Evolutionary conservation across 2,329 filamentous ascomycete genomes (phyloP), one percentile per base, ranked within the genome.

Genomic region (Fusarium sp.): DNA sequence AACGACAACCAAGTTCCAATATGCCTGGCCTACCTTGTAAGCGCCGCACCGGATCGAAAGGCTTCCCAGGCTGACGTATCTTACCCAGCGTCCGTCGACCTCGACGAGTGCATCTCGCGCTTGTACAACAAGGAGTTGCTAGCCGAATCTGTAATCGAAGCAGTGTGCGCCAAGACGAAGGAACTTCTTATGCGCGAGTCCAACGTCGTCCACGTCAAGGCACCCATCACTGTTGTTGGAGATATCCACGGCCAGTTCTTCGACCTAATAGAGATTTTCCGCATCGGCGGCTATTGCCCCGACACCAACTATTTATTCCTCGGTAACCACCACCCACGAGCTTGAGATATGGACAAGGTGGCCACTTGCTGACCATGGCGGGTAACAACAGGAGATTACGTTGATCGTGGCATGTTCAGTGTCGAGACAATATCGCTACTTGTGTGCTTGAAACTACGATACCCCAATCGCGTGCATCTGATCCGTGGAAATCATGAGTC

Each of bases 201-300:
- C 87, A 99, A 99, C 81, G 96, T 99, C 66, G 96, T 99, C 63
- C 96, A 99, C 79, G 96, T 99, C 66, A 89, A 90, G 73, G 94
- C 96, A 31, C 96, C 96, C 3, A 93, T 99, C 60, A 99, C 96
- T 17, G 96, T 99, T 11, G 96, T 99, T 37, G 96, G 96, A 70
- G 96, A 99, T 79, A 99, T 99, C 72, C 96, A 99, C 80, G 96
- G 96, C 60, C 96, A 99, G 80, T 99, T 99, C 83, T 98, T 95
- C 80, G 96, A 99, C 80, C 89, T 99, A 82, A 96, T 99, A 70
- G 96, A 99, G 85, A 98, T 99, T 72, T 99, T 99, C 83, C 94
- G 94, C 80, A 99, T 99, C 75, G 96, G 96, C 60, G 96, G 96
- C 58, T 97, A 92, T 80, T 98, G 94, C 81, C 96, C 96, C 18